These are phyloP conservation scores for Ensete ventricosum DNA, from an alignment of 176 grass and related monocot species.

Conservation along the genomic window DNA sequence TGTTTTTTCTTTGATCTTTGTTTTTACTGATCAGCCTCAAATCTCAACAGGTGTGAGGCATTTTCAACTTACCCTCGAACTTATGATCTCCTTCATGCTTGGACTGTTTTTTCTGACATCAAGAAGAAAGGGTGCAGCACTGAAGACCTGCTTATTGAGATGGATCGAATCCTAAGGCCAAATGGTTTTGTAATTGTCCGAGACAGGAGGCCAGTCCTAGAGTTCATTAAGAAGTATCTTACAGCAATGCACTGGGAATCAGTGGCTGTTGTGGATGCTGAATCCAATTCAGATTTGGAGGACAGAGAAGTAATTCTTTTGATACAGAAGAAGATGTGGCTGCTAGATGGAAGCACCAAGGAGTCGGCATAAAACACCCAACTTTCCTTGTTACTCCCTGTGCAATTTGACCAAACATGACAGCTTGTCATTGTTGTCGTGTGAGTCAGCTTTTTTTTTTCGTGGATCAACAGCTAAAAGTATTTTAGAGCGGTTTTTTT, in stretches of 20 bases:
- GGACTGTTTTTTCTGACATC: conserved; percentile 84
- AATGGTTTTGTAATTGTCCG: conserved; percentile 75
- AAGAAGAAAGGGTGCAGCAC: conserved; percentile 85
- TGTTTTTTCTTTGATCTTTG: background rate
- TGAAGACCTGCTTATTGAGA: conserved; percentile 89
- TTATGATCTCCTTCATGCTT: conserved; percentile 95
- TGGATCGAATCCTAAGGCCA: conserved; percentile 78
- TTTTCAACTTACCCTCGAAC: conserved; percentile 97
- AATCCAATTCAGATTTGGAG: conserved; percentile 54
- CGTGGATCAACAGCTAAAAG: no score
- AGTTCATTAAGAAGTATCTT: conserved; percentile 77
- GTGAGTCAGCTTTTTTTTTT: no score
- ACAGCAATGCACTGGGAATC: conserved; percentile 63
- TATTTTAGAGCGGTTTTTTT: no score
- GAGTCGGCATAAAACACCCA: conserved; percentile 26
- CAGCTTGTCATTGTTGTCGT: no score
- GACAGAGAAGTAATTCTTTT: conserved; percentile 67
- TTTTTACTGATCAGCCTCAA: background rate
- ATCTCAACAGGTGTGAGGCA: conserved; percentile 66
- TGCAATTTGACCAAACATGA: background rate
- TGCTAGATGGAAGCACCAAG: conserved; percentile 29
- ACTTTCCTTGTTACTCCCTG: background rate
- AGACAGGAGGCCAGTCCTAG: conserved; percentile 49
- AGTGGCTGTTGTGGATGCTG: conserved; percentile 51
- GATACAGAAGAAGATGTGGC: conserved; percentile 71